A percentile compares a stretch with the other conserved stretches of the same genome.
These are phyloP conservation scores for Pleomassaria siparia DNA, from an alignment of 2,329 filamentous ascomycete species.

Conservation along the genomic window DNA sequence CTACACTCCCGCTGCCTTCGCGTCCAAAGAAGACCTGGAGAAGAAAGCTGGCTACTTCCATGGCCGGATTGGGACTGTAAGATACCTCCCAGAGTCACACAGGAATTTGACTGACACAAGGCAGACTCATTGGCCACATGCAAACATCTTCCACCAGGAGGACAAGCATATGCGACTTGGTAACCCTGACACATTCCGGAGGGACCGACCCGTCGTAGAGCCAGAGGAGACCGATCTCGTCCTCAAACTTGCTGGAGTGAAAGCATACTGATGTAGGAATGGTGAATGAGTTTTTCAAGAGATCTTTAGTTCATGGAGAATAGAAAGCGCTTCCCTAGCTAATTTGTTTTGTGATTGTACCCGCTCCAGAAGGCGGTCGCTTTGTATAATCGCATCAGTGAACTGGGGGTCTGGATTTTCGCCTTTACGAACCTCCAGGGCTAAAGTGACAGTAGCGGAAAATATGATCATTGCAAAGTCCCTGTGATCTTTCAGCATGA, in stretches of 20 bases:
- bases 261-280: slow-evolving; percentile 4
- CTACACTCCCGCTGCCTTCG: slow-evolving; percentile 17
- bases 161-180: slow-evolving; percentile 10
- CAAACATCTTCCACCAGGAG: slow-evolving; percentile 12
- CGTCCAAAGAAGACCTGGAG: slow-evolving; percentile 6
- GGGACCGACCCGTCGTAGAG: slow-evolving; percentile 7
- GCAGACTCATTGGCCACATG: slow-evolving; percentile 14
- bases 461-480: slow-evolving; percentile 13
- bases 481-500: slow-evolving; percentile 1
- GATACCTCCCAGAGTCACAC: background rate
- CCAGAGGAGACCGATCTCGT: slow-evolving; percentile 10
- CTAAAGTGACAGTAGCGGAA: slow-evolving; percentile 13
- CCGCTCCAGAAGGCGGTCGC: slow-evolving; percentile 5
- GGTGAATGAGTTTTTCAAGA: background rate
- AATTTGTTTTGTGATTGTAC: slow-evolving; percentile 13
- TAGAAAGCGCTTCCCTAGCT: slow-evolving; percentile 9
- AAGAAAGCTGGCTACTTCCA: slow-evolving; percentile 15
- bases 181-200: slow-evolving; percentile 7
- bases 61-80: slow-evolving; percentile 12
- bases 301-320: slow-evolving; percentile 8
- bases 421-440: slow-evolving; percentile 9
- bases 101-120: background rate
- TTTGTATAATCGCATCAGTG: slow-evolving; percentile 3
- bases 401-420: slow-evolving; percentile 1
- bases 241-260: slow-evolving; percentile 10